A percentile compares a stretch with the other conserved stretches of the same genome.
Conservation (phyloP, 495 filamentous ascomycete species). For the Hypoxylon intermedium region DNA sequence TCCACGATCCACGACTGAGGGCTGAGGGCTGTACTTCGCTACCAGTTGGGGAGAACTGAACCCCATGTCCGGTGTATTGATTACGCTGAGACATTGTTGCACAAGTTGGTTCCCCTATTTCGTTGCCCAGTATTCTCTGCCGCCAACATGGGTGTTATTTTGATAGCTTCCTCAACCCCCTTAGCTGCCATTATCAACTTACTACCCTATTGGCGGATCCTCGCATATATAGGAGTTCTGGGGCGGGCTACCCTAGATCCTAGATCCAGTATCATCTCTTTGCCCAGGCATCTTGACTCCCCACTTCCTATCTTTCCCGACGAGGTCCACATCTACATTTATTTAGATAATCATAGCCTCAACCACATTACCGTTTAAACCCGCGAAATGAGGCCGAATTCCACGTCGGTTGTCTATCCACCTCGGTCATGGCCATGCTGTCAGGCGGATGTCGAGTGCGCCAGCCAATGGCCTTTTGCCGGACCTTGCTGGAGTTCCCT, state of each 20-base stretch:
- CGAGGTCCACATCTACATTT: constrained; percentile 30
- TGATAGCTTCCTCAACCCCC: constrained; percentile 18
- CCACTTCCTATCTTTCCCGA: constrained; percentile 36
- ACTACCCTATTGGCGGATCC: constrained; percentile 20
- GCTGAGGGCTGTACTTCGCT: constrained; percentile 8
- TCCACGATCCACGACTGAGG: constrained; percentile 24
- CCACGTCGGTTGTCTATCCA: constrained; percentile 30
- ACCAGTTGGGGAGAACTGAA: constrained; percentile 30
- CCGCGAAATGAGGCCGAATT: constrained; percentile 32
- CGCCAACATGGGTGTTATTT: background rate
- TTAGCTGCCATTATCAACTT: constrained; percentile 15
- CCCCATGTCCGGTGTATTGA: constrained; percentile 28
- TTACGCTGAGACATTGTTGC: constrained; percentile 33
- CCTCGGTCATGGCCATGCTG: constrained; percentile 28
- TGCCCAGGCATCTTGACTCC: constrained; percentile 3
- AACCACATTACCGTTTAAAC: constrained; percentile 27
- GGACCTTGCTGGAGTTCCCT: constrained; percentile 37
- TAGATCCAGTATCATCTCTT: constrained; percentile 14
- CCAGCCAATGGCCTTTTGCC: constrained; percentile 29
- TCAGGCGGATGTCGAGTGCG: constrained; percentile 26
- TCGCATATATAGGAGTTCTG: background rate
- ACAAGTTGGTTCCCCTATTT: constrained; percentile 36
- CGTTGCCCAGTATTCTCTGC: constrained; percentile 1
- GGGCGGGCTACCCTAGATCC: constrained; percentile 28
- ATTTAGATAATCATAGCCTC: constrained; percentile 23